Evolutionary conservation across 108 stramenopile genomes (phyloP).

Genomic region (Aurantiochytrium sp.): DNA sequence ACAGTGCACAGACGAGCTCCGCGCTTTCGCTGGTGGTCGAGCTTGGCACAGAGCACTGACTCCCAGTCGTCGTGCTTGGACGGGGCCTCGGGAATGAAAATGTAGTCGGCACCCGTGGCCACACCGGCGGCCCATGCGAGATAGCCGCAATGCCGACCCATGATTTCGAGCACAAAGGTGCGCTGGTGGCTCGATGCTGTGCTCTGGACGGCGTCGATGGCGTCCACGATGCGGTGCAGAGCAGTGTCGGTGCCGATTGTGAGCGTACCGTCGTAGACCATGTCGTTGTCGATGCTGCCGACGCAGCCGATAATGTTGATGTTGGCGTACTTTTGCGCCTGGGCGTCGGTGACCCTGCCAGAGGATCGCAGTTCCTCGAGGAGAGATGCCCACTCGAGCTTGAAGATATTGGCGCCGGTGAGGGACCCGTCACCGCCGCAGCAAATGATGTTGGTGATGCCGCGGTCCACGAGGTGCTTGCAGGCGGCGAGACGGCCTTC

Average conservation of each 20-base stretch:
- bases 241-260: slow-evolving; percentile 15
- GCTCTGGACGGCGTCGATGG: background rate
- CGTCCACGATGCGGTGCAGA: slow-evolving; percentile 11
- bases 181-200: slow-evolving; percentile 12
- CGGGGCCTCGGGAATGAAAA: background rate
- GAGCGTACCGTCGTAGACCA: background rate
- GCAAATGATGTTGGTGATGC: slow-evolving; percentile 10
- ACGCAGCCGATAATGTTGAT: background rate
- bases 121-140: slow-evolving; percentile 10
- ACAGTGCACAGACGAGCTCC: slow-evolving; percentile 9
- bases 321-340: background rate
- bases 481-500: background rate
- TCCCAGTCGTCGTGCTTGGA: slow-evolving; percentile 17
- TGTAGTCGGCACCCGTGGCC: slow-evolving; percentile 10
- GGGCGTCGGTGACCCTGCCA: background rate
- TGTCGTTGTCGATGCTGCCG: slow-evolving; percentile 8
- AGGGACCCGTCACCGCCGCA: slow-evolving; percentile 12
- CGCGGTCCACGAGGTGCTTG: background rate
- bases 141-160: slow-evolving; percentile 14
- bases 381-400: background rate
- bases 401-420: slow-evolving; percentile 11
- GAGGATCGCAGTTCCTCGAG: background rate
- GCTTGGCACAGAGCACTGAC: background rate
- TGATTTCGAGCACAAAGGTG: slow-evolving; percentile 18
- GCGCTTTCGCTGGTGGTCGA: background rate